A percentile compares a stretch with the other conserved stretches of the same genome.
These are phyloP conservation scores for Phytophthora sp. DNA, from an alignment of 352 stramenopile genomes.

Conservation along the genomic window DNA sequence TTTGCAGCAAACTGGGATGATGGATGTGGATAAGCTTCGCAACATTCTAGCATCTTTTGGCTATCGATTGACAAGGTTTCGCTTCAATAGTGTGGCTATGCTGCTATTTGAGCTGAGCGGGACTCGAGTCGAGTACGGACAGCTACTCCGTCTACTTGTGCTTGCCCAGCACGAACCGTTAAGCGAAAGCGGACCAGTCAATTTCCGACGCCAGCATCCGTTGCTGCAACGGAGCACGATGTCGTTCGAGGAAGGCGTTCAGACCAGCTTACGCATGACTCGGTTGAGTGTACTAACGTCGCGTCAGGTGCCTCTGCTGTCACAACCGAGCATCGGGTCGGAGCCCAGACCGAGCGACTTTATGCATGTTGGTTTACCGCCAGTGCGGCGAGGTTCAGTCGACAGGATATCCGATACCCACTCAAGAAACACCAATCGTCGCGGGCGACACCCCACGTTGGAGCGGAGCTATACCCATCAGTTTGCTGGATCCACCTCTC, in stretches of 20 bases:
- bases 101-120: constrained; percentile 51
- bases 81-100: constrained; percentile 64
- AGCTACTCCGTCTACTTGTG: constrained; percentile 46
- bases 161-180: constrained; percentile 28
- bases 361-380: constrained; percentile 14
- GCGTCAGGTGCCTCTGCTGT: constrained; percentile 24
- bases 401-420: constrained; percentile 11
- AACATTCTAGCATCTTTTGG: constrained; percentile 45
- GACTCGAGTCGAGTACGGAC: constrained; percentile 47
- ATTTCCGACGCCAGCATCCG: constrained; percentile 15
- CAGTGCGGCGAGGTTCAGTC: constrained; percentile 9
- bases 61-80: constrained; percentile 54
- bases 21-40: constrained; percentile 53
- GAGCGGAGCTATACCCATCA: constrained; percentile 30
- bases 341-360: constrained; percentile 36
- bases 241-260: constrained; percentile 18
- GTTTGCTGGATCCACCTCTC: constrained; percentile 33
- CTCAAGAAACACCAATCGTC: not conserved
- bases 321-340: constrained; percentile 26
- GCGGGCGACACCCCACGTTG: constrained; percentile 7
- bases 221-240: constrained; percentile 23
- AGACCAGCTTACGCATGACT: constrained; percentile 1
- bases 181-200: constrained; percentile 9
- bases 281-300: constrained; percentile 1
- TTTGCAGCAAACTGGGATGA: constrained; percentile 30